These are phyloP conservation scores for Paramecium pentaurelia DNA, from an alignment of 73 alveolate genomes.

Conservation along the genomic window DNA sequence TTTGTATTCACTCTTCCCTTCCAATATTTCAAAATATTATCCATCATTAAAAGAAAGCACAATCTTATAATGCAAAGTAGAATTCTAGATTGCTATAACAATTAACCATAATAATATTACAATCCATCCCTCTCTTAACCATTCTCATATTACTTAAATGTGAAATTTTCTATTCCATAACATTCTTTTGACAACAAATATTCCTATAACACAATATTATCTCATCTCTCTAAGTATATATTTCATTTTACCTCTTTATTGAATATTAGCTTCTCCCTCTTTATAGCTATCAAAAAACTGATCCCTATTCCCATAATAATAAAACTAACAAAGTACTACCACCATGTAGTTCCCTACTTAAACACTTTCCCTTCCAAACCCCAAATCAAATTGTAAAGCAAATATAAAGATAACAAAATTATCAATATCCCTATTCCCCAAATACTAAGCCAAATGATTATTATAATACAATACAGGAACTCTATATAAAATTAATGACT, in stretches of 20 bases:
- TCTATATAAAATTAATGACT: not conserved
- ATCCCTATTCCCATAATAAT: not conserved
- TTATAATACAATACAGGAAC: not conserved
- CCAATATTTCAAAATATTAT: not conserved
- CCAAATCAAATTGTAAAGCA: not conserved
- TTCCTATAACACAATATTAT: not conserved
- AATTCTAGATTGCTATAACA: not conserved
- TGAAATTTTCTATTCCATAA: not conserved
- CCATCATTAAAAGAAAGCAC: not conserved
- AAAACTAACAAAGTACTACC: not conserved
- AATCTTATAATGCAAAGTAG: not conserved
- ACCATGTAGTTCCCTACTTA: not conserved
- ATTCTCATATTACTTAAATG: not conserved
- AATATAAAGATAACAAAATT: not conserved
- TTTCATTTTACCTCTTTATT: not conserved
- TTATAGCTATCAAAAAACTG: not conserved
- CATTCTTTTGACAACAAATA: not conserved
- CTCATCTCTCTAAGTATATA: not conserved
- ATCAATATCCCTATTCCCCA: not conserved
- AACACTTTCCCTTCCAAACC: slow-evolving; percentile 17
- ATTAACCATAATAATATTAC: not conserved
- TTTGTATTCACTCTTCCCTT: not conserved
- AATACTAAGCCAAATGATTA: not conserved
- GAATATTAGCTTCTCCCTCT: not conserved
- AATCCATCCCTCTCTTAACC: not conserved